Base-by-base conservation (phyloP, 192 early-diverging fungal species). In the Dissophora globulifera region DNA sequence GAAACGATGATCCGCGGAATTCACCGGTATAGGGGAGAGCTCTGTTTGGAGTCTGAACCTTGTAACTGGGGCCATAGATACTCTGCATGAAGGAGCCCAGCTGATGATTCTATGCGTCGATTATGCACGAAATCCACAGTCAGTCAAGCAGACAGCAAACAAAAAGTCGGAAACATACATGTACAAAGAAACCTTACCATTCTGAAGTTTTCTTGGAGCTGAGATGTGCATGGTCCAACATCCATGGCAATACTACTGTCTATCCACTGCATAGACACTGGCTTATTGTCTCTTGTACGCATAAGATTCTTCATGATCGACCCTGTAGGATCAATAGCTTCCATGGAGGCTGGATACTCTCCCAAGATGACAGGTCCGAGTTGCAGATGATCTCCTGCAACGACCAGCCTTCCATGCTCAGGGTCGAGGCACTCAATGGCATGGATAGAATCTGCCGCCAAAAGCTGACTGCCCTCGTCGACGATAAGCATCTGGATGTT, bases 371-470 rank as follows among this genome's bases (percentile, higher is more conserved):
- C 71, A 17, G 84, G 84, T 23, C 84, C 84, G 16, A 85, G 63
- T 62, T 85, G 84, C 50, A 85, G 69, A 54, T 85, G 84, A 49
- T 85, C 82, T n/a, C 84, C 84, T n/a, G 84, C 84, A 26, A 85
- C 80, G 56, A 85, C 67, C 19, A 85, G 43, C n/a, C 67, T 65
- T 12, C 81, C 78, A 26, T 41, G 23, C 0, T 69, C 19, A 1
- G 25, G 61, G 17, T 83, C 81, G n/a, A 83, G 40, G 50, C 71
- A 78, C 42, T 81, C 78, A 29, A 85, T 66, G 4, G 62, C 81
- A 62, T 83, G 68, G 25, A 69, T 51, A 15, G 81, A 65, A 46
- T 82, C 84, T 13, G 78, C 74, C 5, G 82, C 63, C n/a, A 85
- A 35, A 43, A 84, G 53, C 68, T 84, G 68, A 53, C 67, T 63